Conservation (phyloP, 352 stramenopile genomes). For the Pythium myriotylum region DNA sequence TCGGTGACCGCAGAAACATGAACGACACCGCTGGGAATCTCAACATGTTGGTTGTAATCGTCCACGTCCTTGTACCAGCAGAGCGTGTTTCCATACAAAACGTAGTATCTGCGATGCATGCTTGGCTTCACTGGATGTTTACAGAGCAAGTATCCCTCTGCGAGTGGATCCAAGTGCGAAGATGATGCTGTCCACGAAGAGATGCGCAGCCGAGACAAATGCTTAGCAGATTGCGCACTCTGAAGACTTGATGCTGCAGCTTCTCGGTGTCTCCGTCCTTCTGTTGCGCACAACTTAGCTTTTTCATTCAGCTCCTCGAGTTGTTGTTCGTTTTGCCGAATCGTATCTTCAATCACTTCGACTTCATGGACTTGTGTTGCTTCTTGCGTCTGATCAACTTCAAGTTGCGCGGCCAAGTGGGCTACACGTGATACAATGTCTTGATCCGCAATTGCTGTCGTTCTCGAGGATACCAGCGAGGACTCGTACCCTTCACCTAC, state of each 20-base stretch:
- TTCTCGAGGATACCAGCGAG: slow-evolving; percentile 5
- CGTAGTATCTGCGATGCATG: slow-evolving; percentile 81
- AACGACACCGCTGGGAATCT: slow-evolving; percentile 57
- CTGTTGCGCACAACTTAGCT: slow-evolving; percentile 33
- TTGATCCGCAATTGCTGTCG: not conserved
- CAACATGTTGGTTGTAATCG: slow-evolving; percentile 48
- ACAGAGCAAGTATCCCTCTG: slow-evolving; percentile 70
- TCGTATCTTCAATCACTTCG: slow-evolving; percentile 34
- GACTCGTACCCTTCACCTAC: slow-evolving; percentile 15
- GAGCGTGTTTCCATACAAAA: slow-evolving; percentile 74
- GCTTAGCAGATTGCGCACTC: slow-evolving; percentile 61
- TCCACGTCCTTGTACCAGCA: slow-evolving; percentile 83
- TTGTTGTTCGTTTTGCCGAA: slow-evolving; percentile 1
- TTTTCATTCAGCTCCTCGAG: slow-evolving; percentile 29
- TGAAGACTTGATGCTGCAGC: slow-evolving; percentile 50
- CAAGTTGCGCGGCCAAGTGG: slow-evolving; percentile 55
- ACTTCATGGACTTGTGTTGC: slow-evolving; percentile 43
- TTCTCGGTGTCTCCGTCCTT: slow-evolving; percentile 48
- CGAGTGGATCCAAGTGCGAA: slow-evolving; percentile 70
- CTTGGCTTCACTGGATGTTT: slow-evolving; percentile 61
- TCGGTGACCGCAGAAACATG: slow-evolving; percentile 64
- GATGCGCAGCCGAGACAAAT: slow-evolving; percentile 45
- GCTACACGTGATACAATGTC: slow-evolving; percentile 33
- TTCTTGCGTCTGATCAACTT: slow-evolving; percentile 53
- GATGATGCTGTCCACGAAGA: slow-evolving; percentile 60